phyloP scores from a whole-genome alignment of 305 asterid genomes.

The Fraxinus paxiana region DNA sequence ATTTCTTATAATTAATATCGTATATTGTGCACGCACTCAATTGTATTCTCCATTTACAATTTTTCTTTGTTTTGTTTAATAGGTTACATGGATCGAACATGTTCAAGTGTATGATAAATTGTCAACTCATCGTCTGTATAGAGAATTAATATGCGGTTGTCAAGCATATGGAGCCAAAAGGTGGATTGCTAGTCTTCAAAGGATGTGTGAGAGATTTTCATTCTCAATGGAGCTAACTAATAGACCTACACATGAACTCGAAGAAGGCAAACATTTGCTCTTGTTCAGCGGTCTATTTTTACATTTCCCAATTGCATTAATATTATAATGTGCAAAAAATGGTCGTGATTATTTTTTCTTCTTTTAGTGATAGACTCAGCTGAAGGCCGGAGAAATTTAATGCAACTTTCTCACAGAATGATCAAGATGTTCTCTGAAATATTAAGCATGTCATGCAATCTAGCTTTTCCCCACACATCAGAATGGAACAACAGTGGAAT shows the following conservation, averaged over 20 bases:
- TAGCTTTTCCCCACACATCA: slow-evolving; percentile 34
- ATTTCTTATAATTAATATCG: neutral
- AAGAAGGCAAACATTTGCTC: slow-evolving; percentile 41
- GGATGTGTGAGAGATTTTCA: slow-evolving; percentile 59
- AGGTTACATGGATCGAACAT: slow-evolving; percentile 86
- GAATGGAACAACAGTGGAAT: slow-evolving; percentile 39
- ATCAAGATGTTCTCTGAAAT: slow-evolving; percentile 46
- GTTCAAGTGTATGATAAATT: slow-evolving; percentile 65
- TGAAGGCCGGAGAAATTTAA: slow-evolving; percentile 42
- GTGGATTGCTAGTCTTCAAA: slow-evolving; percentile 56
- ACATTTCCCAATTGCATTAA: neutral
- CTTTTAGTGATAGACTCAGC: slow-evolving; percentile 39
- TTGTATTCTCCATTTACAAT: neutral
- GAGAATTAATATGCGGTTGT: slow-evolving; percentile 43
- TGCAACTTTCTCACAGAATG: slow-evolving; percentile 66
- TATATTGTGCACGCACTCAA: neutral
- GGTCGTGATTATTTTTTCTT: neutral
- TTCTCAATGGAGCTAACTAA: slow-evolving; percentile 33
- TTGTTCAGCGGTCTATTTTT: neutral
- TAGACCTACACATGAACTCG: slow-evolving; percentile 31
- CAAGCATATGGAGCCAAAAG: slow-evolving; percentile 71
- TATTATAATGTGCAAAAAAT: neutral
- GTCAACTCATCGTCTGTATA: slow-evolving; percentile 46
- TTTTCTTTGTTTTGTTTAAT: neutral
- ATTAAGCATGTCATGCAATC: slow-evolving; percentile 43